Evolutionary conservation across 2,329 filamentous ascomycete species (phyloP), one percentile per base, ranked within the genome.

Genomic region (Calonectria crousiana): DNA sequence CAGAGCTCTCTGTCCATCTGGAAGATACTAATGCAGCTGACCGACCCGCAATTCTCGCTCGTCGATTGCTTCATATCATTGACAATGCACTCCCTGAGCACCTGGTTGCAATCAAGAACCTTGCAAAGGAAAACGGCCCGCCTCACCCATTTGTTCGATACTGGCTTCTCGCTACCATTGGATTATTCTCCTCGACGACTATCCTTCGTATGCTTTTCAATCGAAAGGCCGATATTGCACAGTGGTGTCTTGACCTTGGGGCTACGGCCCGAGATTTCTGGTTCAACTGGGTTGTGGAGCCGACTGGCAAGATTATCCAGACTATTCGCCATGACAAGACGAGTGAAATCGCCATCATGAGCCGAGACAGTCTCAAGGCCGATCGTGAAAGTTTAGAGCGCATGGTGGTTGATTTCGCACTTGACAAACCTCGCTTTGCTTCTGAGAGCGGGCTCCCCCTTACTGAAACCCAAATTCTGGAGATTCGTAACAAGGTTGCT

Each of bases 291-390:
- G 94, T 99, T 4, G 87, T 99, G 14, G 94, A 98, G 77, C 97
- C 97, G 0, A 89, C 92, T 0, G 92, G 92, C 79, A 96, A 95
- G 82, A 89, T 99, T 23, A 91, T 99, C 72, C 93, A 93, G 64
- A 99, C 97, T 0, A 98, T 99, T 78, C 93, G 96, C 6, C 97
- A 98, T 83, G 95, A 98, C 81, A 92, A 95, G 80, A 94, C 93
- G 78, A 98, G 95, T 82, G 96, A 98, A 82, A 96, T 99, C 77
- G 97, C 96, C 56, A 94, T 99, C 77, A 97, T 99, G 94, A 98
- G 95, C 86, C 95, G 95, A 73, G 94, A 96, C 78, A 98, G 95
- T 78, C 90, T 99, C 28, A 93, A 94, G 83, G 95, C 96, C 1
- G 97, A 99, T 83, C 92, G 95, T 38, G 95, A 95, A 69, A 98